Conservation (phyloP, 345 rosid genomes). For the Aquilaria yunnanensis region DNA sequence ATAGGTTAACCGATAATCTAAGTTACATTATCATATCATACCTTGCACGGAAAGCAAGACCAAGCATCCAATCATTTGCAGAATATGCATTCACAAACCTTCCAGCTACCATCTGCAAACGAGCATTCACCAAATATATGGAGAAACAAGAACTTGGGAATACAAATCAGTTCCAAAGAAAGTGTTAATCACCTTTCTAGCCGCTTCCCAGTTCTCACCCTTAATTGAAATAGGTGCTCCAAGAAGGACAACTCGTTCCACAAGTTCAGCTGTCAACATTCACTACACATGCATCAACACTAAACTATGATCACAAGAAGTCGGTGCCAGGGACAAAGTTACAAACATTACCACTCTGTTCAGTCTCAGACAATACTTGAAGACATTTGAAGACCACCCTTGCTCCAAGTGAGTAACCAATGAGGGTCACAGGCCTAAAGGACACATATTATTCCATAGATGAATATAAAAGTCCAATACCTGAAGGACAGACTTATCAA, state of each 20-base stretch:
- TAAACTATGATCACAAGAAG: neutral
- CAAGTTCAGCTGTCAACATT: slow-evolving; percentile 65
- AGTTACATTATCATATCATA: slow-evolving; percentile 18
- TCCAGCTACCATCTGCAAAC: slow-evolving; percentile 89
- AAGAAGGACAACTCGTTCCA: slow-evolving; percentile 89
- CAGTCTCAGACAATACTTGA: slow-evolving; percentile 72
- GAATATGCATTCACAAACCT: slow-evolving; percentile 92
- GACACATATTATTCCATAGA: slow-evolving; percentile 11
- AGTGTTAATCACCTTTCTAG: slow-evolving; percentile 60
- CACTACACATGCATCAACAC: slow-evolving; percentile 15
- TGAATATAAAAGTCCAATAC: neutral
- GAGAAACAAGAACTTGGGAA: neutral
- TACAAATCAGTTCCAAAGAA: neutral
- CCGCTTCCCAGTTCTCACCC: slow-evolving; percentile 80
- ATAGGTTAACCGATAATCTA: too few species aligned
- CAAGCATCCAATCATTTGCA: slow-evolving; percentile 89
- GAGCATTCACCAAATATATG: slow-evolving; percentile 4
- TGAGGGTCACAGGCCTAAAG: slow-evolving; percentile 84
- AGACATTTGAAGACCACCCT: slow-evolving; percentile 91
- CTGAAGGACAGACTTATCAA: neutral
- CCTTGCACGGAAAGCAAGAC: slow-evolving; percentile 97
- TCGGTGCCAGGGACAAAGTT: neutral
- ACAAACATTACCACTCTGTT: slow-evolving; percentile 46
- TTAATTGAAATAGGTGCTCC: slow-evolving; percentile 84
- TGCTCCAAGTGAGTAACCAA: slow-evolving; percentile 93